A percentile compares a stretch with the other conserved stretches of the same genome.
Evolutionary conservation across 2,329 filamentous ascomycete genomes (phyloP).

Genomic region (Trichoderma harzianum): DNA sequence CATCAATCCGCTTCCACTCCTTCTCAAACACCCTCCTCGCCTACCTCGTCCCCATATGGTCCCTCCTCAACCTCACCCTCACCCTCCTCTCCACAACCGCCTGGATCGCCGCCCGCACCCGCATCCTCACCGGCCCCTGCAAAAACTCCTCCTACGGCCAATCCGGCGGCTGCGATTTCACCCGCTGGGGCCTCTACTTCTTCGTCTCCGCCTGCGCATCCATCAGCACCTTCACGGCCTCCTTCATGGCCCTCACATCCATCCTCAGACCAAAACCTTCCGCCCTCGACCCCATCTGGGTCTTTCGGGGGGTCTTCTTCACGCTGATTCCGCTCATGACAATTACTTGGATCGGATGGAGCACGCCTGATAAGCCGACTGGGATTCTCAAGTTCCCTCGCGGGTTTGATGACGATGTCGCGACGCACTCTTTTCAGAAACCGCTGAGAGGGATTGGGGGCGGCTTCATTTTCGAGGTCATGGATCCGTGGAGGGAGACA

Average conservation of each 20-base stretch:
- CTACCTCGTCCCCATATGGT: constrained; percentile 19
- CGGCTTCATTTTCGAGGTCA: background rate
- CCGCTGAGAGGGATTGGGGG: background rate
- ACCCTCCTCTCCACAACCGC: constrained; percentile 12
- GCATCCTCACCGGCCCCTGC: background rate
- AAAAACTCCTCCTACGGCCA: background rate
- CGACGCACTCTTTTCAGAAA: background rate
- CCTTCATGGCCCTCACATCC: background rate
- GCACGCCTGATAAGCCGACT: background rate
- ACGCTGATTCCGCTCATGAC: constrained; percentile 24
- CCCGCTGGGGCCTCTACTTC: constrained; percentile 20
- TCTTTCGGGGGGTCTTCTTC: constrained; percentile 18
- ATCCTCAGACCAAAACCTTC: background rate
- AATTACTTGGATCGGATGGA: constrained; percentile 21
- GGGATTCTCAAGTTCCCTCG: background rate
- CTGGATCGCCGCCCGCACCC: background rate
- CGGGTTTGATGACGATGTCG: background rate
- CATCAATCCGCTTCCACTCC: background rate
- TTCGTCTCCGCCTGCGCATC: constrained; percentile 22
- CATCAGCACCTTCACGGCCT: background rate
- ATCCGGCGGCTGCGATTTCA: constrained; percentile 4
- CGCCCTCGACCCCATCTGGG: background rate
- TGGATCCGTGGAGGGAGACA: background rate
- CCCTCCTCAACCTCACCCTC: constrained; percentile 19
- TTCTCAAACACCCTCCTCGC: background rate